Base-by-base conservation (phyloP, 805 yeast species). In the Torulaspora maleeae region DNA sequence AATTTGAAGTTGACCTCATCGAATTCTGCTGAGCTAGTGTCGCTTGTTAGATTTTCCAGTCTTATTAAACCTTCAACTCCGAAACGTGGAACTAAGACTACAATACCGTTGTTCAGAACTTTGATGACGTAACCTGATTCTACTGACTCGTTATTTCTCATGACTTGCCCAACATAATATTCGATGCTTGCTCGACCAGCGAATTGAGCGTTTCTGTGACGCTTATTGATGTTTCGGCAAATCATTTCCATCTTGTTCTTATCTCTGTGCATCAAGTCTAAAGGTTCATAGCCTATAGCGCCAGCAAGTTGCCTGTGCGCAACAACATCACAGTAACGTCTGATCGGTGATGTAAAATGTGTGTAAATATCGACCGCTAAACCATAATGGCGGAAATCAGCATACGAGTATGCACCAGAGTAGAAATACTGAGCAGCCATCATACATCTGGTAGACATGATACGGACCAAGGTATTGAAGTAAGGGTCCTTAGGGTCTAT, bases 161-260 rank as follows among this genome's bases (percentile, higher is more conserved):
- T 85, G 34, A 91, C 96, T 70, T 93, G 98, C 7, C 99, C 99
- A 40, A 93, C 99, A 60, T 87, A 93, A 69, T 93, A 93, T 65
- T 93, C 99, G 50, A 93, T 87, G 63, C 95, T 86, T 16, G 99
- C 97, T 63, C 99, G 78, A 30, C 99, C 99, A 1, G 99, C 99
- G 73, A 91, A 86, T 69, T 93, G 99, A 0, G 99, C 99, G 63
- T 93, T 93, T 68, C 99, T 80, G 66, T 93, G 99, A 55, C 96
- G 83, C 56, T 77, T 82, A 71, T 93, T 93, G 61, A 93, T 90
- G 62, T 93, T 93, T 55, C 80, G 80, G 58, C 90, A 89, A 48
- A 93, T 81, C 52, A 80, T 64, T 53, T 91, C 97, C 90, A 93
- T 86, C 71, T 87, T 88, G 59, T 72, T 73, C 67, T 89, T 93